These are phyloP conservation scores for Moricandia moricandioides DNA, from an alignment of 345 rosid genomes.

Conservation along the genomic window DNA sequence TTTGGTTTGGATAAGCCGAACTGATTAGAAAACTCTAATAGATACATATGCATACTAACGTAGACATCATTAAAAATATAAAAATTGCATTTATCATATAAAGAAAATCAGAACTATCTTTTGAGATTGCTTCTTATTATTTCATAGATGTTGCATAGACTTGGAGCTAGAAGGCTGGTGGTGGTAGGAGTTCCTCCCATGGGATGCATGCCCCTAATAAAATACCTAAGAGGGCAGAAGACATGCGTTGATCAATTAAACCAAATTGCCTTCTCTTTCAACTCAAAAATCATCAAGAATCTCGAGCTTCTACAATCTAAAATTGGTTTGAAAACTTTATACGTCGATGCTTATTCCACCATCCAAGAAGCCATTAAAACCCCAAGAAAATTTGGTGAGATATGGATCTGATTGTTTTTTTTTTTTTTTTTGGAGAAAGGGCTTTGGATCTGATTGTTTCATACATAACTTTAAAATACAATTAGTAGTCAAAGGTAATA, in stretches of 20 bases:
- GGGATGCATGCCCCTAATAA: conserved; percentile 84
- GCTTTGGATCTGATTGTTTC: neutral
- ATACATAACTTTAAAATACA: neutral
- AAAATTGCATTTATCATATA: neutral
- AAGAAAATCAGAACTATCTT: neutral
- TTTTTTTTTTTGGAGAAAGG: too few relatives aligned
- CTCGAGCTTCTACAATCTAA: conserved; percentile 35
- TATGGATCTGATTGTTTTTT: neutral
- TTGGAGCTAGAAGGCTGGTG: conserved; percentile 60
- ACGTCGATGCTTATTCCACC: conserved; percentile 49
- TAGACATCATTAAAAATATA: neutral
- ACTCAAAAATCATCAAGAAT: conserved; percentile 48
- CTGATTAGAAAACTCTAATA: neutral
- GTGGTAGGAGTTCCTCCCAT: conserved; percentile 85
- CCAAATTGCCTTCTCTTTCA: conserved; percentile 48
- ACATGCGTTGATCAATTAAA: conserved; percentile 56
- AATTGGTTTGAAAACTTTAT: conserved; percentile 50
- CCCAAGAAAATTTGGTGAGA: conserved; percentile 58
- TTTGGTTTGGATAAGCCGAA: neutral
- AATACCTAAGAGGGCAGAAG: conserved; percentile 46
- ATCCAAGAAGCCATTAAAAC: conserved; percentile 47
- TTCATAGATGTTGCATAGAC: conserved; percentile 54
- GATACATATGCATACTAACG: neutral
- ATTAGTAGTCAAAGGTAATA: neutral
- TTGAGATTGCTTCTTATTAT: conserved; percentile 1